Base-by-base conservation (phyloP, 73 alveolate genomes). In the Symbiodinium natans region DNA sequence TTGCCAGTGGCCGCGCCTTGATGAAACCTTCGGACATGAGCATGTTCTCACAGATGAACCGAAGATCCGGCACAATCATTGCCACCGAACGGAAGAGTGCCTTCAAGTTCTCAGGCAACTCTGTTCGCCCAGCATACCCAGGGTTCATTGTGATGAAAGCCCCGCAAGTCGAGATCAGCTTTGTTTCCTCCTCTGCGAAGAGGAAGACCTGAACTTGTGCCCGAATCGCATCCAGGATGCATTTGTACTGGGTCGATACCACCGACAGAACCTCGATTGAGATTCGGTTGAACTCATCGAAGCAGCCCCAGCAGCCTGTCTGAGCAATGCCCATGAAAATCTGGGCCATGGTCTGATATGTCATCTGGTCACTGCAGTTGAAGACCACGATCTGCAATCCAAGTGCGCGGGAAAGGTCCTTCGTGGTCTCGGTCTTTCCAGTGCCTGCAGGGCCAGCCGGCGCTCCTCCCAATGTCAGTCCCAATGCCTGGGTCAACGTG, bases 401-500 rank as follows among this genome's bases (percentile, higher is more conserved):
- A 84, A 99, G 99, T 40, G 99, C 99, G 99, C 99, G 99, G 10
- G 99, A 99, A 39, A 99, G 99, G 99, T 99, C 99, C 99, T 99
- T 99, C 9, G 99, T 99, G 31, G 99, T 99, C 92, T 99, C 99
- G 7, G 99, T 99, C 99, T 99, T 99, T 27, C 99, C 99, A 17
- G 99, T 99, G 33, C 99, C 99, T 73, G 99, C 99, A 39, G 99
- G 99, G 29, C 99, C 99, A 75, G 99, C 99, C 19, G 99, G 99
- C 23, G 99, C 99, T 38, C 99, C 99, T 83, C 99, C 99, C 99
- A 99, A 99, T 31, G 99, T 99, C 56, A 99, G 98, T 93, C 99
- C 99, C 86, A 99, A 99, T 3, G 99, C 99, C 99, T 99, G 99
- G 40, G 99, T 99, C 82, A 99, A 99, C 23, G 99, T 99, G 99